Base-by-base conservation (phyloP, 2,329 filamentous ascomycete genomes). In the Venturiaceae sp. region DNA sequence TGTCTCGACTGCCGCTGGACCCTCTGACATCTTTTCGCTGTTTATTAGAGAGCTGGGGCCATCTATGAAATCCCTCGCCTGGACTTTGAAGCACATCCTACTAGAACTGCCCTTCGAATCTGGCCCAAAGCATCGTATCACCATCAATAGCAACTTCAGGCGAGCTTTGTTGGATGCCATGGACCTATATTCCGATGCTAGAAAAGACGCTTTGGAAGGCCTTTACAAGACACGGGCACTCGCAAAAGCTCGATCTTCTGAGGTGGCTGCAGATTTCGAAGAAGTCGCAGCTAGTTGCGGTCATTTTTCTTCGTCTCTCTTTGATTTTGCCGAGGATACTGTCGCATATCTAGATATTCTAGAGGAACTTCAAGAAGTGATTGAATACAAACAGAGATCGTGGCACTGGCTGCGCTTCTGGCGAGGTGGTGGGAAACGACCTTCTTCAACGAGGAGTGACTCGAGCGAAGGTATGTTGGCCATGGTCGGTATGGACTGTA, bases 281-380 rank as follows among this genome's bases (percentile, higher is more conserved):
- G 94, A 99, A 71, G 92, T 97, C 11, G 92, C 92, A 41, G 92
- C 94, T n/a, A 95, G 92, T 59, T 99, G 94, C 67, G 92, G 94
- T 0, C 92, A 97, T 72, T 99, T 97, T 68, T 92, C 89, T 68
- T 96, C 94, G 69, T 95, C 88, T 46, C 77, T 99, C 28, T 83
- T 94, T 62, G 88, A 94, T 64, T 92, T 97, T 67, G 92, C 90
- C 0, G 89, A 95, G 68, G 91, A 96, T 67, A 88, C 95, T 75
- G 84, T 89, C 63, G 82, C 82, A 13, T 94, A 95, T 65, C 73
- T 99, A 47, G 84, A 90, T 56, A 85, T 94, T 0, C 75, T 99
- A 4, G 90, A 96, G 67, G 89, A 96, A 44, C 74, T 97, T 41
- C 92, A 94, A n/a, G 84, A 83, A 28, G 83, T 87, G 61, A 76